Conservation (phyloP, 169 alveolate species). For the Plasmodium vivax region DNA sequence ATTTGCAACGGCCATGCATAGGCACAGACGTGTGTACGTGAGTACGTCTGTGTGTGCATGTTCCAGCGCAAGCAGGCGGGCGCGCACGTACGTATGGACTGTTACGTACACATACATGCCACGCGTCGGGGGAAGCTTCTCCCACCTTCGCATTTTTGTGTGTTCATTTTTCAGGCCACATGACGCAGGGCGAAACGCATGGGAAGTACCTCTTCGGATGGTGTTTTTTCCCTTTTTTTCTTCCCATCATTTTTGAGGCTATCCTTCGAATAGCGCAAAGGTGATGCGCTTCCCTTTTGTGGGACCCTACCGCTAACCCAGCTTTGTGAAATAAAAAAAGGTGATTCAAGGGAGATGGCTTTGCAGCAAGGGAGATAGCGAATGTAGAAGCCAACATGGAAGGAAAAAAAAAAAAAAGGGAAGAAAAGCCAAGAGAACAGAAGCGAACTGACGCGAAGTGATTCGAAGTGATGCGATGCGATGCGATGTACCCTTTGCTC, state of each 20-base stretch:
- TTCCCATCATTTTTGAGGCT: neutral
- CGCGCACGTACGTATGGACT: neutral
- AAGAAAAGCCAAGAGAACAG: neutral
- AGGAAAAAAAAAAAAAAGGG: neutral
- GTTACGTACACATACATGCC: neutral
- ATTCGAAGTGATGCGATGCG: too few relatives aligned
- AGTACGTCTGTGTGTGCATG: neutral
- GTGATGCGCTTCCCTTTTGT: neutral
- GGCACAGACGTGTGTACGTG: neutral
- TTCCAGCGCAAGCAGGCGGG: neutral
- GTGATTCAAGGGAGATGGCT: neutral
- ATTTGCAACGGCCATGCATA: neutral
- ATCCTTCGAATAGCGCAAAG: neutral
- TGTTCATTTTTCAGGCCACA: neutral
- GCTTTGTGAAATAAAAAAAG: neutral
- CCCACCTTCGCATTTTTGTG: neutral
- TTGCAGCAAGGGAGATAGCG: neutral
- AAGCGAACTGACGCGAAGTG: neutral
- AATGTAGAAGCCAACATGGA: neutral
- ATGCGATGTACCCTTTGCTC: conserved; percentile 57
- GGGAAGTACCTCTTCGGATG: neutral
- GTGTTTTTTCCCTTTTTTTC: neutral
- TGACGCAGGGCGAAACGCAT: neutral
- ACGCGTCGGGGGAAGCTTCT: neutral
- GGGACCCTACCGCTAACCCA: neutral